Evolutionary conservation across 305 asterid species (phyloP).

Genomic region (Solanum hybrid): DNA sequence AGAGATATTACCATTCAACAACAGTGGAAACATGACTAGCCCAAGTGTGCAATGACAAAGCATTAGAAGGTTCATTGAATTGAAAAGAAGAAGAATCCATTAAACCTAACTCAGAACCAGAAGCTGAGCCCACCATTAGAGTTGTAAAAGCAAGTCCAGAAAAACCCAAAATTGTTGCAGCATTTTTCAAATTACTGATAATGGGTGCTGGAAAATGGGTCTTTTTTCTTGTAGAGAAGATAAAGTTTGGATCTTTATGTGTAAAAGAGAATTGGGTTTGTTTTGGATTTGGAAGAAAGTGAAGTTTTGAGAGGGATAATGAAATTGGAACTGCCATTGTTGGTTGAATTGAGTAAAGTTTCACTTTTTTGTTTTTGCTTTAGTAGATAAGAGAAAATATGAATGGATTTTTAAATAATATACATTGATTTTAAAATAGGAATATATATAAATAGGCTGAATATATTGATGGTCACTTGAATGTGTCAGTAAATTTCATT

Average conservation of each 20-base stretch:
- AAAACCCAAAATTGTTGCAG: constrained; percentile 37
- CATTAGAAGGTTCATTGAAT: constrained; percentile 74
- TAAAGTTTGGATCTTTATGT: constrained; percentile 10
- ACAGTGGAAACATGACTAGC: constrained; percentile 91
- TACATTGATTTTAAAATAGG: background rate
- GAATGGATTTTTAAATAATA: background rate
- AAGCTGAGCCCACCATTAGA: constrained; percentile 31
- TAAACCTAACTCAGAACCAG: constrained; percentile 42
- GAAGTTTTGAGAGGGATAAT: constrained; percentile 18
- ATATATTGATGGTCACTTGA: background rate
- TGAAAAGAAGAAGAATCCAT: constrained; percentile 19
- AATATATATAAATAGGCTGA: background rate
- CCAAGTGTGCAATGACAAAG: constrained; percentile 95
- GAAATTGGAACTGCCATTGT: constrained; percentile 21
- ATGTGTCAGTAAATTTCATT: background rate
- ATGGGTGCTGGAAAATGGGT: constrained; percentile 6
- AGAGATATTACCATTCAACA: constrained; percentile 59
- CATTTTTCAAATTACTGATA: constrained; percentile 7
- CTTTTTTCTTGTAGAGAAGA: constrained; percentile 8
- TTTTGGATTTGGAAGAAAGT: constrained; percentile 14
- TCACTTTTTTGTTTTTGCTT: background rate
- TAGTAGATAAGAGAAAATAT: background rate
- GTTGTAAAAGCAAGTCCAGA: constrained; percentile 51
- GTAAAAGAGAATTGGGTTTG: constrained; percentile 3
- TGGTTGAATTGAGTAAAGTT: background rate